phyloP scores from a whole-genome alignment of 495 filamentous ascomycete species.

The Hapsidospora chrysogenum region DNA sequence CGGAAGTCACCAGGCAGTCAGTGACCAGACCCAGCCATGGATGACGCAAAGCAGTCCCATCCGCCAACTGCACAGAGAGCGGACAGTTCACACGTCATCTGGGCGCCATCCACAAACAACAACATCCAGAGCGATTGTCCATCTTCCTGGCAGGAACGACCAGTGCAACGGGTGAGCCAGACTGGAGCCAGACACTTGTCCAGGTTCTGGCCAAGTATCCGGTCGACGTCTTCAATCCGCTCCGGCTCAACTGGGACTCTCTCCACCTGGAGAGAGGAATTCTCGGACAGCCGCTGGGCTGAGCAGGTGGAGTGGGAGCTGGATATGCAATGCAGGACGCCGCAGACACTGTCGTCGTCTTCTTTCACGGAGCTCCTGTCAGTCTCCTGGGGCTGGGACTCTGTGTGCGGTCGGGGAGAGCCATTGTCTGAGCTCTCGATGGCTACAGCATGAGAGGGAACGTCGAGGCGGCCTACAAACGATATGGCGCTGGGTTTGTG shows the following conservation, averaged over 20 bases:
- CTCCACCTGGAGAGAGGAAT: conserved; percentile 30
- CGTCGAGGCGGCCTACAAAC: conserved; percentile 1
- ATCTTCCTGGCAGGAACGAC: conserved; percentile 29
- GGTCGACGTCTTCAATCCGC: conserved; percentile 42
- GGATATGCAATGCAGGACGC: conserved; percentile 30
- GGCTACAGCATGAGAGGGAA: conserved; percentile 2
- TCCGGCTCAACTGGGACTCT: conserved; percentile 36
- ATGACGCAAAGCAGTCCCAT: no score
- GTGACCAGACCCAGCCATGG: no score
- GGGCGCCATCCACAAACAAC: no score
- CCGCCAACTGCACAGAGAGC: no score
- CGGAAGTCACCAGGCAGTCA: no score
- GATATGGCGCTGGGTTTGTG: background rate
- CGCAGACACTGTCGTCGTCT: conserved; percentile 36
- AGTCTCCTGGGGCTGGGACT: conserved; percentile 32
- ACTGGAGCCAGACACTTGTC: conserved; percentile 24
- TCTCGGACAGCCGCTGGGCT: conserved; percentile 22
- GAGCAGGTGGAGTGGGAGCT: conserved; percentile 45
- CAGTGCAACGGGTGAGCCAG: conserved; percentile 7
- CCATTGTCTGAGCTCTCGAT: background rate
- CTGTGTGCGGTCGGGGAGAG: conserved; percentile 9
- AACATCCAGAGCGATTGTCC: no score
- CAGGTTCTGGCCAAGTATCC: conserved; percentile 19
- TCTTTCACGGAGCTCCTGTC: conserved; percentile 35
- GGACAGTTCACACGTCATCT: no score